These are phyloP conservation scores for Sporothrix schenckii DNA, from an alignment of 2,329 filamentous ascomycete genomes.

Conservation along the genomic window DNA sequence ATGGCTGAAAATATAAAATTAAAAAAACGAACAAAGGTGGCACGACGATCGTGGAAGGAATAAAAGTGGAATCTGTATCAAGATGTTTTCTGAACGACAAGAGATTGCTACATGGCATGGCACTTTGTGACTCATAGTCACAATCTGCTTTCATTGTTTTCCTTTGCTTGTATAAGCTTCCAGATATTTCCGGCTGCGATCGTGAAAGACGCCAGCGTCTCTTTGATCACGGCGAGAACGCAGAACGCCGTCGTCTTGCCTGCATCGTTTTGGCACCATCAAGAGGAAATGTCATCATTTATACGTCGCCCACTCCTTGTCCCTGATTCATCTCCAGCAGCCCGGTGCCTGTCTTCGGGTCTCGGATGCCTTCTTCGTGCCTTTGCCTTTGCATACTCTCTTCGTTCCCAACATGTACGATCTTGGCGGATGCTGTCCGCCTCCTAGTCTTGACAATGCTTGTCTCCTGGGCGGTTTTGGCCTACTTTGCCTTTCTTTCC, in stretches of 20 bases:
- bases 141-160: too few relatives aligned
- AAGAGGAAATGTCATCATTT: slow-evolving; percentile 4
- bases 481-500: background rate
- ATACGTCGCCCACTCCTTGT: background rate
- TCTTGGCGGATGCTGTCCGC: background rate
- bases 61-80: background rate
- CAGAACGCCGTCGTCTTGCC: too few relatives aligned
- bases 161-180: too few relatives aligned
- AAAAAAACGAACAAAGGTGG: background rate
- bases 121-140: too few relatives aligned
- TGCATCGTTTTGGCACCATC: background rate
- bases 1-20: slow-evolving; percentile 4
- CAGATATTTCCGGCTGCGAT: background rate
- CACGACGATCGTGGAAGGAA: too few relatives aligned
- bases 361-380: background rate
- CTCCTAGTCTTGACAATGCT: slow-evolving; percentile 26
- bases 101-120: too few relatives aligned
- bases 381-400: background rate
- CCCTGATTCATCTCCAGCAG: slow-evolving; percentile 10
- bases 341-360: slow-evolving; percentile 1
- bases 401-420: background rate
- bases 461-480: slow-evolving; percentile 18
- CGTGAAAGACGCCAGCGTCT: background rate
- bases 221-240: background rate
- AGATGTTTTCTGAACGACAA: background rate